Base-by-base conservation (phyloP, 2,329 filamentous ascomycete species). In the Pseudocercospora vitis region DNA sequence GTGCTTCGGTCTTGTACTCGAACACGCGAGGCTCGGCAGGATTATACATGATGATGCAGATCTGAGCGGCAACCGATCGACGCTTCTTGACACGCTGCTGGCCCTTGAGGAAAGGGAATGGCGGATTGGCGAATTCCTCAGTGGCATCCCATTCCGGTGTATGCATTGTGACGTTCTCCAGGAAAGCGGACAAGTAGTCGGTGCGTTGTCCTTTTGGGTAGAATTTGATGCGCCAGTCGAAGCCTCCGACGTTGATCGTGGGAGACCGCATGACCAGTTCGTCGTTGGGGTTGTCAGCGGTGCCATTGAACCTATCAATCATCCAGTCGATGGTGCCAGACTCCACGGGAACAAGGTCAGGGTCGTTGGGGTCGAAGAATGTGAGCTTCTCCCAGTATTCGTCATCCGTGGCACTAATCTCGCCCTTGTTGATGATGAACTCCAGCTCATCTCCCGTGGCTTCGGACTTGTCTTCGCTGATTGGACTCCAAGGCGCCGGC, bases 221-320 rank as follows among this genome's bases (percentile, higher is more conserved):
- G 64, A 85, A 81, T 66, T 85, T 85, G 71, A 86, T 81, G 51
- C 79, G 81, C 82, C 82, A 86, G 65, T 84, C 82, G 56, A 81
- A 78, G 16, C 80, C 82, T 16, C 81, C 83, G 52, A 85, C 73
- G 21, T 70, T 76, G 8, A 81, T 78, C 4, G 76, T 65, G 0
- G 76, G 79, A 4, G 83, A 85, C 24, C 77, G 78, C 77, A 85
- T 82, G 58, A 85, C 72, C 33, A 77, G 74, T 31, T 79, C 76
- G 35, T 76, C 76, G 63, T 85, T 85, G 2, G 82, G 82, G 2
- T 77, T 76, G 45, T 84, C 81, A 47, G 75, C 78, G 9, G 81
- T 85, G 45, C 83, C 83, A 55, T 84, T 81, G 62, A 83, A 80
- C 33, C 76, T 74, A 26, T 80, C 76, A 37, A 85, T 73, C 42